A percentile compares a stretch with the other conserved stretches of the same genome.
phyloP scores from a whole-genome alignment of 176 grass and related monocot genomes.

The Raddia guianensis region DNA sequence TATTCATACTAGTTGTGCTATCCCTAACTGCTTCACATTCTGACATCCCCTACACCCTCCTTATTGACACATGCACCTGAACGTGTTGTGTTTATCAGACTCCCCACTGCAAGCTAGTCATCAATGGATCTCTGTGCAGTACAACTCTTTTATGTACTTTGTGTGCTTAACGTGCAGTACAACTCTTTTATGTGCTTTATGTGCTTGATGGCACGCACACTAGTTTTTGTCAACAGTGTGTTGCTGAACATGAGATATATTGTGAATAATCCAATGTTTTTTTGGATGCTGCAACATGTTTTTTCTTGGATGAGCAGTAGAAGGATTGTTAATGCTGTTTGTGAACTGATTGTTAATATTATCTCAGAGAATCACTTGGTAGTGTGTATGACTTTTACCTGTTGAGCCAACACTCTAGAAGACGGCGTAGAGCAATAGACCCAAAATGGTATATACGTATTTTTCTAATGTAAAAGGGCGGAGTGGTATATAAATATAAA shows the following conservation, averaged over 20 bases:
- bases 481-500: constrained; percentile 3
- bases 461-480: not conserved
- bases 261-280: not conserved
- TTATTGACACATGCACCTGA: not conserved
- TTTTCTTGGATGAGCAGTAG: not conserved
- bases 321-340: not conserved
- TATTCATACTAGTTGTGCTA: not conserved
- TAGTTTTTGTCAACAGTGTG: not conserved
- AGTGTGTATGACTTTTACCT: not conserved
- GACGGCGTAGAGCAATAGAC: not conserved
- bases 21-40: constrained; percentile 20
- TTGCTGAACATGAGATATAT: constrained; percentile 9
- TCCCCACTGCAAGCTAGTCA: not conserved
- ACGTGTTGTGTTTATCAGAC: not conserved
- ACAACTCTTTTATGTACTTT: not conserved
- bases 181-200: not conserved
- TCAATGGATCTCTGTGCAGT: constrained; percentile 9
- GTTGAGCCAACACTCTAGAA: constrained; percentile 28
- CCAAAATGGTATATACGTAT: not conserved
- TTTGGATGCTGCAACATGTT: constrained; percentile 3
- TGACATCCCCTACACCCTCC: not conserved
- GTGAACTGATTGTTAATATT: constrained; percentile 7
- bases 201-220: not conserved
- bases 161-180: not conserved
- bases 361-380: not conserved